Percentiles rank a stretch among this genome's conserved stretches.
Conservation (phyloP, 352 stramenopile genomes). For the Labyrinthula sp. region DNA sequence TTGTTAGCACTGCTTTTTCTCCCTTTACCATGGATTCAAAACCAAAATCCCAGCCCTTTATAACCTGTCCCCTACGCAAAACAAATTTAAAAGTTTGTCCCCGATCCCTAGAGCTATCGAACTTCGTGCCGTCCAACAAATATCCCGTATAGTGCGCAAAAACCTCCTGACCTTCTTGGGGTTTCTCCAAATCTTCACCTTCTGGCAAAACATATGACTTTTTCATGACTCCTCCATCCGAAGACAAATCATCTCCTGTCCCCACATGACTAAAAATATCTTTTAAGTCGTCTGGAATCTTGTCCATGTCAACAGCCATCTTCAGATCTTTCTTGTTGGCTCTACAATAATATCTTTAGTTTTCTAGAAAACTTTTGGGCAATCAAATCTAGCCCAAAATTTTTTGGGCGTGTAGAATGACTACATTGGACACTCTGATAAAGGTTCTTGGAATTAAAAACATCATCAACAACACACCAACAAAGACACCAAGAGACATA, state of each 20-base stretch:
- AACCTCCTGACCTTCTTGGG: constrained; percentile 26
- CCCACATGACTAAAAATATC: too few species aligned
- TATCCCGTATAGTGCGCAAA: constrained; percentile 80
- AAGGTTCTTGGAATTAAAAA: too few species aligned
- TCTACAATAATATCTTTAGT: too few species aligned
- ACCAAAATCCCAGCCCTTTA: constrained; percentile 46
- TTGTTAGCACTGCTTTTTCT: constrained; percentile 33
- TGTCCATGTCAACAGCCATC: too few species aligned
- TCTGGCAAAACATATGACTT: constrained; percentile 23
- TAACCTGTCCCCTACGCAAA: constrained; percentile 45
- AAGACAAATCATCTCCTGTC: constrained; percentile 17
- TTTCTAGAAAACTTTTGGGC: too few species aligned
- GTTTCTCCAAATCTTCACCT: constrained; percentile 22
- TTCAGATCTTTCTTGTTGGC: too few species aligned
- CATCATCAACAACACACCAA: too few species aligned
- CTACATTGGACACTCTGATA: too few species aligned
- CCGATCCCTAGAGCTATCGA: constrained; percentile 68
- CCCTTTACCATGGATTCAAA: constrained; percentile 41
- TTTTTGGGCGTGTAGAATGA: too few species aligned
- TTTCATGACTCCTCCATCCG: constrained; percentile 28
- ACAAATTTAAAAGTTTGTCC: constrained; percentile 43
- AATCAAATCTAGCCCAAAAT: too few species aligned
- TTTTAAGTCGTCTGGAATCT: too few species aligned
- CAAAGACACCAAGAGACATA: too few species aligned
- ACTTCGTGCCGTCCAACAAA: constrained; percentile 72